phyloP scores from a whole-genome alignment of 192 early-diverging fungal genomes.

The Lobosporangium transversale region DNA sequence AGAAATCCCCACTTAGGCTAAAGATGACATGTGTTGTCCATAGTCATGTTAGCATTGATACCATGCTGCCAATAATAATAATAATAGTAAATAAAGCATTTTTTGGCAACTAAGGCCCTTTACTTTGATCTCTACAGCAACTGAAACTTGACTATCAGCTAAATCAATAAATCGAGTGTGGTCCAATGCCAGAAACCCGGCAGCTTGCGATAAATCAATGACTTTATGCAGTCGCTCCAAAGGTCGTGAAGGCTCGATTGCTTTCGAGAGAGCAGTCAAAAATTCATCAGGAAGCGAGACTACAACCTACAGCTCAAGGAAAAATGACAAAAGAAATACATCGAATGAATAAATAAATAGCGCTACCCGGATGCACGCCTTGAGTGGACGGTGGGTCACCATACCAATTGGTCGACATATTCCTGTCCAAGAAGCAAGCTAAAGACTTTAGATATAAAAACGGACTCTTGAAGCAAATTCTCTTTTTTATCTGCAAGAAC shows the following conservation, averaged over 20 bases:
- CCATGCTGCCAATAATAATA: not conserved
- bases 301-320: slow-evolving; percentile 18
- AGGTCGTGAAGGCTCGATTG: slow-evolving; percentile 53
- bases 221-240: slow-evolving; percentile 49
- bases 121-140: slow-evolving; percentile 68
- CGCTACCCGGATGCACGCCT: not conserved
- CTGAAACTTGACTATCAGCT: slow-evolving; percentile 17
- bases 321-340: slow-evolving; percentile 1
- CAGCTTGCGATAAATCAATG: slow-evolving; percentile 57
- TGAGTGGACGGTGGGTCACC: not conserved
- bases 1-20: slow-evolving; percentile 83
- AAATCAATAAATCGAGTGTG: slow-evolving; percentile 42
- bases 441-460: slow-evolving; percentile 55
- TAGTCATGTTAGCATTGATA: not conserved
- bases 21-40: not conserved
- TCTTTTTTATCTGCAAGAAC: not conserved
- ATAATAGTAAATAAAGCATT: not conserved
- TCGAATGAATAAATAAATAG: not conserved
- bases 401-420: slow-evolving; percentile 59
- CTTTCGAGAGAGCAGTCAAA: slow-evolving; percentile 46
- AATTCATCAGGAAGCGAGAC: slow-evolving; percentile 50
- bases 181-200: slow-evolving; percentile 60
- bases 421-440: slow-evolving; percentile 56
- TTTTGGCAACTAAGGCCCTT: no score
- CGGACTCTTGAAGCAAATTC: slow-evolving; percentile 21